These are phyloP conservation scores for Pugionium cornutum DNA, from an alignment of 345 rosid genomes.

Conservation along the genomic window DNA sequence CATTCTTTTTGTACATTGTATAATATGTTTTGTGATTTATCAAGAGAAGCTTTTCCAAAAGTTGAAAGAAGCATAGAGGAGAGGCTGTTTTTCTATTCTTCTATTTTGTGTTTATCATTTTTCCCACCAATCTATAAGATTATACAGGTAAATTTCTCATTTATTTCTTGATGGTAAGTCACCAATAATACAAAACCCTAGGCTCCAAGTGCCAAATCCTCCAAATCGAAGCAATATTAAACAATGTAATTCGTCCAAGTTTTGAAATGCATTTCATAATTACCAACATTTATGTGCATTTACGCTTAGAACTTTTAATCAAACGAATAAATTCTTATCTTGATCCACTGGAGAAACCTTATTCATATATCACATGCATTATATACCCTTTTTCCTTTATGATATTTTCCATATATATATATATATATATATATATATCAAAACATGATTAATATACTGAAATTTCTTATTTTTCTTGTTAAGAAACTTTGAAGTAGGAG, in stretches of 20 bases:
- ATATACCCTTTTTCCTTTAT: neutral
- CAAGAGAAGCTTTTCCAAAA: slow-evolving; percentile 28
- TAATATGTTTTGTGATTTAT: slow-evolving; percentile 27
- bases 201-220: too few relatives aligned
- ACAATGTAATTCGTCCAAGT: too few relatives aligned
- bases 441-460: neutral
- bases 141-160: slow-evolving; percentile 17
- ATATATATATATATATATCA: neutral
- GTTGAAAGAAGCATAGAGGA: slow-evolving; percentile 34
- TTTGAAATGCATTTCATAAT: too few relatives aligned
- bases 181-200: too few relatives aligned
- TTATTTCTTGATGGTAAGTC: too few relatives aligned
- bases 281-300: slow-evolving; percentile 11
- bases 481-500: slow-evolving; percentile 10
- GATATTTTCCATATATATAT: neutral
- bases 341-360: slow-evolving; percentile 14
- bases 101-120: neutral
- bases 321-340: slow-evolving; percentile 23
- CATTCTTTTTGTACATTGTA: slow-evolving; percentile 18
- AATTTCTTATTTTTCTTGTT: neutral
- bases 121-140: slow-evolving; percentile 1
- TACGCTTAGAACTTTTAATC: neutral
- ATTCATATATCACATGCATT: slow-evolving; percentile 28
- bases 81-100: slow-evolving; percentile 26
- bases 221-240: too few relatives aligned